Conservation (phyloP, 345 rosid species). For the Eucalyptus sp. region DNA sequence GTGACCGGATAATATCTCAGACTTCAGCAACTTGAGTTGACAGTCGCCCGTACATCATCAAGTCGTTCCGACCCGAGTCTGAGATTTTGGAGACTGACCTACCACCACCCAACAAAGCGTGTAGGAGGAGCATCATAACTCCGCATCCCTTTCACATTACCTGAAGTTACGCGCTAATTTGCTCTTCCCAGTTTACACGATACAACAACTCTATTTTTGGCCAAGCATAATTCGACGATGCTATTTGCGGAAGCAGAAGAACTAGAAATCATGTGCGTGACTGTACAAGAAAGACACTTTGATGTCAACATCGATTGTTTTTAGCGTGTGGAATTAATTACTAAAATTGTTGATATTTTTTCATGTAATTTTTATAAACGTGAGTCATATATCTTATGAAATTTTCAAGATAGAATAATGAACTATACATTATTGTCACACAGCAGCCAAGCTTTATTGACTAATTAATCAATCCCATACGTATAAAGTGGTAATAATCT, state of each 20-base stretch:
- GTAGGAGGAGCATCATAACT: not conserved
- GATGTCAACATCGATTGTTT: not conserved
- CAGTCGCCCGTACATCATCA: rapidly evolving
- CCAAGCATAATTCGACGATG: no score
- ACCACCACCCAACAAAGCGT: not conserved
- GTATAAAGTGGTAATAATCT: not conserved
- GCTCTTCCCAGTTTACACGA: not conserved
- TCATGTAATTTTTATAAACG: not conserved
- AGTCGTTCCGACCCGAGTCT: not conserved
- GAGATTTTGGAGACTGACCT: not conserved
- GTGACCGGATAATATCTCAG: not conserved
- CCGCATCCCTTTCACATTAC: not conserved
- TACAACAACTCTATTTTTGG: not conserved
- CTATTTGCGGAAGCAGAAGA: no score
- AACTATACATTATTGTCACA: not conserved
- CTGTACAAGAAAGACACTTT: no score
- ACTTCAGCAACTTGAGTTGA: not conserved
- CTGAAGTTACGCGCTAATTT: not conserved
- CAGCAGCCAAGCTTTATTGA: not conserved
- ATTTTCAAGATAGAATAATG: not conserved
- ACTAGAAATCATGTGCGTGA: no score
- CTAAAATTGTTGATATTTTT: no score
- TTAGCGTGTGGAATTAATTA: not conserved
- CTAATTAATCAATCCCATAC: not conserved
- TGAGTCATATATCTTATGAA: not conserved